Percentiles rank a stretch among this genome's conserved stretches.
phyloP scores from a whole-genome alignment of 2,329 filamentous ascomycete species.

The Daldinia sp. region DNA sequence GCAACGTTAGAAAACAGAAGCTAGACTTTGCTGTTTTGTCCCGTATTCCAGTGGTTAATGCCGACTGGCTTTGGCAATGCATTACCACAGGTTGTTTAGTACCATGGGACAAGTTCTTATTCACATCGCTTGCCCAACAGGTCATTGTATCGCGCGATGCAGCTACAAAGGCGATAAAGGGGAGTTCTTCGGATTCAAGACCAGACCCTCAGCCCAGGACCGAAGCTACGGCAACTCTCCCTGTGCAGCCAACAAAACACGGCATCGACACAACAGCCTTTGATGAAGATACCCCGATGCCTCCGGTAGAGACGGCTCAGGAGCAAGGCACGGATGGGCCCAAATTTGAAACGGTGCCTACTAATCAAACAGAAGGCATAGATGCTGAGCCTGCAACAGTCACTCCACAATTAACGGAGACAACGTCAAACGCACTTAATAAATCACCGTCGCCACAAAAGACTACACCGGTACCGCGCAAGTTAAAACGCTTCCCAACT shows the following conservation, averaged over 20 bases:
- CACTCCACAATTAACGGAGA: slow-evolving; percentile 52
- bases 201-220: slow-evolving; percentile 36
- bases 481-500: slow-evolving; percentile 48
- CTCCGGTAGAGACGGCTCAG: slow-evolving; percentile 4
- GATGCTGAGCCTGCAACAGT: slow-evolving; percentile 40
- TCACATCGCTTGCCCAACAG: slow-evolving; percentile 54
- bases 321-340: slow-evolving; percentile 35
- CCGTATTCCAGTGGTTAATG: slow-evolving; percentile 80
- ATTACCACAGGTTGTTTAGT: slow-evolving; percentile 65
- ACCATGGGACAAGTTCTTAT: slow-evolving; percentile 57
- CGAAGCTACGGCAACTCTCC: slow-evolving; percentile 20
- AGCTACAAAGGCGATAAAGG: slow-evolving; percentile 32
- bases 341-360: slow-evolving; percentile 54
- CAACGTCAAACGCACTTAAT: slow-evolving; percentile 53
- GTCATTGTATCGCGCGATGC: slow-evolving; percentile 19
- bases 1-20: slow-evolving; percentile 74
- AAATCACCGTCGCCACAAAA: slow-evolving; percentile 50
- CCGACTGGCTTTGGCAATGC: slow-evolving; percentile 86
- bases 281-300: slow-evolving; percentile 45
- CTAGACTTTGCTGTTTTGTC: slow-evolving; percentile 77
- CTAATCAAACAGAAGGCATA: slow-evolving; percentile 46
- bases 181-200: slow-evolving; percentile 31
- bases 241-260: slow-evolving; percentile 35
- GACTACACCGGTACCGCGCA: slow-evolving; percentile 31
- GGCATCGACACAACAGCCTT: slow-evolving; percentile 54